Evolutionary conservation across 2,329 filamentous ascomycete species (phyloP).

Genomic region (Botrytis medusae): DNA sequence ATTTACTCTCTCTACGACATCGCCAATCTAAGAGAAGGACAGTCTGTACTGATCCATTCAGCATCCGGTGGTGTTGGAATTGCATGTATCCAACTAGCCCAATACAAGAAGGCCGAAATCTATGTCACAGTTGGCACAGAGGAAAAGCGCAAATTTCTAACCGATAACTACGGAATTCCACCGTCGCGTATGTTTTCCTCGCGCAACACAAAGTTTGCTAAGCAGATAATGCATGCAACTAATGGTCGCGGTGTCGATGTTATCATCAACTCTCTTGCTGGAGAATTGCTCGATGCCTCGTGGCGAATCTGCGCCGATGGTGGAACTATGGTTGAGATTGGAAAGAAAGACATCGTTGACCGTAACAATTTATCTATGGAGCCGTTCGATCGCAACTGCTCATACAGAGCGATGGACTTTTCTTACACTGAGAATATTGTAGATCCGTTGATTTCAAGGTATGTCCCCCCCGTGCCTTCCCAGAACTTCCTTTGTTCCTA

Average conservation of each 20-base stretch:
- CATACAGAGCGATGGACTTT: constrained; percentile 30
- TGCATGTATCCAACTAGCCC: constrained; percentile 38
- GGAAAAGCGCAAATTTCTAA: constrained; percentile 10
- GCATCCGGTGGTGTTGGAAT: constrained; percentile 40
- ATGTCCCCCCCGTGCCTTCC: accelerated
- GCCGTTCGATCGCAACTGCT: constrained; percentile 27
- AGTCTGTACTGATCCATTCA: constrained; percentile 39
- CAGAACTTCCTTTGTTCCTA: neutral
- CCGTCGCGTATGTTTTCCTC: neutral
- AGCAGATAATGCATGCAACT: neutral
- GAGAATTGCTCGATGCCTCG: constrained; percentile 35
- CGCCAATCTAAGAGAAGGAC: constrained; percentile 27
- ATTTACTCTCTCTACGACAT: constrained; percentile 26
- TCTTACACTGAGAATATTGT: constrained; percentile 17
- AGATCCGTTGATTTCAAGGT: neutral
- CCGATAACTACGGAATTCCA: neutral
- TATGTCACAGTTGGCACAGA: constrained; percentile 37
- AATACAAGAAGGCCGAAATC: constrained; percentile 40
- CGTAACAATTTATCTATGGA: constrained; percentile 26
- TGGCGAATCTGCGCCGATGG: constrained; percentile 41
- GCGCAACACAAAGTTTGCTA: neutral
- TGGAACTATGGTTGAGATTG: constrained; percentile 36
- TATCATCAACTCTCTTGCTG: constrained; percentile 35
- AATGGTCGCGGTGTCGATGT: constrained; percentile 35
- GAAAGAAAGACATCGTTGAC: constrained; percentile 29